Evolutionary conservation across 2,329 filamentous ascomycete species (phyloP).

Genomic region (Calonectria pseudoturangicola): DNA sequence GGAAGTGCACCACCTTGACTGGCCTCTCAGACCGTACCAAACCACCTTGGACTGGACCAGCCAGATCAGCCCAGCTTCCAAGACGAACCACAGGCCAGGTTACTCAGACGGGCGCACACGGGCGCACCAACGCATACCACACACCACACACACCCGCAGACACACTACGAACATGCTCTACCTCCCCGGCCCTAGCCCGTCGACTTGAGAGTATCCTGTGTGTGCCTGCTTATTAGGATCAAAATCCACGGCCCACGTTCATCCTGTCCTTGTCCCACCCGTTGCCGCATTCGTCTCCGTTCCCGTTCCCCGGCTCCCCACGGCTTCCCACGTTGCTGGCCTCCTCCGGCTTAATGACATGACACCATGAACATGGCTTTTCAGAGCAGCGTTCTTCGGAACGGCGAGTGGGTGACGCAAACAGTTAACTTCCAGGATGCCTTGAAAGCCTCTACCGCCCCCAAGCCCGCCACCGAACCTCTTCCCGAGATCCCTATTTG

Average conservation of each 20-base stretch:
- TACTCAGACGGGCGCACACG: slow-evolving; percentile 24
- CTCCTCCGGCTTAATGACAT: slow-evolving; percentile 46
- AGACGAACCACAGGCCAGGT: slow-evolving; percentile 12
- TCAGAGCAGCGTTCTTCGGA: slow-evolving; percentile 72
- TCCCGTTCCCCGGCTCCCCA: slow-evolving; percentile 25
- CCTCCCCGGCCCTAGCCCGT: slow-evolving; percentile 22
- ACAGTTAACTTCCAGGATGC: slow-evolving; percentile 67
- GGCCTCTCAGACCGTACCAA: slow-evolving; percentile 21
- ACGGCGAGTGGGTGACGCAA: slow-evolving; percentile 75
- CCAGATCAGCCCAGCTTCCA: slow-evolving; percentile 21
- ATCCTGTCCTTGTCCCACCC: slow-evolving; percentile 33
- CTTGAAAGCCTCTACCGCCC: slow-evolving; percentile 61
- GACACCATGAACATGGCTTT: slow-evolving; percentile 63
- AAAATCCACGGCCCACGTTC: slow-evolving; percentile 9
- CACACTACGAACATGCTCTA: slow-evolving; percentile 27
- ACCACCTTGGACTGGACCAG: slow-evolving; percentile 26
- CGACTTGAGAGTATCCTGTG: slow-evolving; percentile 19
- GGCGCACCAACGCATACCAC: slow-evolving; percentile 23
- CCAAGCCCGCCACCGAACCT: slow-evolving; percentile 57
- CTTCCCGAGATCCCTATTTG: slow-evolving; percentile 69
- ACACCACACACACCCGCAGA: slow-evolving; percentile 18
- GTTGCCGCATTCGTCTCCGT: slow-evolving; percentile 24
- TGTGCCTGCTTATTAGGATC: slow-evolving; percentile 24
- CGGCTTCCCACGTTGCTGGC: slow-evolving; percentile 22
- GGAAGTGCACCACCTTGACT: slow-evolving; percentile 23